Evolutionary conservation across 2,329 filamentous ascomycete species (phyloP), one percentile per base, ranked within the genome.

Genomic region (Elsinoe necatrix): DNA sequence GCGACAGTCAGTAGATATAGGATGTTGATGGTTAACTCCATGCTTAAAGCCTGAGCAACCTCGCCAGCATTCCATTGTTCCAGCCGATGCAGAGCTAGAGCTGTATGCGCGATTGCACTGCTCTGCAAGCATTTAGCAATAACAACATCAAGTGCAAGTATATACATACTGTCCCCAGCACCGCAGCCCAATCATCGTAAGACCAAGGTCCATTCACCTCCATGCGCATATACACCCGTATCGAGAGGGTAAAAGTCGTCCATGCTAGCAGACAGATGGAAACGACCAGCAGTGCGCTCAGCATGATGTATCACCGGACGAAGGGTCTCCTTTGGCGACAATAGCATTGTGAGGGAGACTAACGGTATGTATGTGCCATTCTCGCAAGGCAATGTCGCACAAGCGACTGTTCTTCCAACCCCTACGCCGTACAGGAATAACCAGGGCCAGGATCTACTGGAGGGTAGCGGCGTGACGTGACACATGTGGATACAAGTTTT

Each of bases 121-220:
- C n/a, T 18, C 48, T 52, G 48, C 18, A 8, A 39, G 27, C 48
- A 39, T 3, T 52, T 4, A 50, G 29, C 20, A 23, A 25, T 6
- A 4, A 23, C 21, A 11, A 11, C 21, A 9, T 7, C 23, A 29
- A 29, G 20, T 25, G 20, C 7, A 11, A 8, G 11, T 6, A 7
- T 9, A 23, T 4, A 48, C 18, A 37, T 35, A 52, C 48, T 3
- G 48, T 52, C 2, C 48, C 48, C 18, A 52, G 29, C 11, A 25
- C 29, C 16, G 48, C 48, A n/a, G 25, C 31, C 48, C 48, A 52
- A 31, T 52, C 48, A 39, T 52, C 48, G 14, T 37, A 25, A 6
- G 25, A 29, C 48, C 48, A 52, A 25, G 48, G 48, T 23, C 48
- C 48, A 39, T 52, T 52, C 9, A 52, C 48, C 31, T 52, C 39